A percentile compares a stretch with the other conserved stretches of the same genome.
Evolutionary conservation across 169 alveolate species (phyloP).

Genomic region (Cryptosporidium parvum): DNA sequence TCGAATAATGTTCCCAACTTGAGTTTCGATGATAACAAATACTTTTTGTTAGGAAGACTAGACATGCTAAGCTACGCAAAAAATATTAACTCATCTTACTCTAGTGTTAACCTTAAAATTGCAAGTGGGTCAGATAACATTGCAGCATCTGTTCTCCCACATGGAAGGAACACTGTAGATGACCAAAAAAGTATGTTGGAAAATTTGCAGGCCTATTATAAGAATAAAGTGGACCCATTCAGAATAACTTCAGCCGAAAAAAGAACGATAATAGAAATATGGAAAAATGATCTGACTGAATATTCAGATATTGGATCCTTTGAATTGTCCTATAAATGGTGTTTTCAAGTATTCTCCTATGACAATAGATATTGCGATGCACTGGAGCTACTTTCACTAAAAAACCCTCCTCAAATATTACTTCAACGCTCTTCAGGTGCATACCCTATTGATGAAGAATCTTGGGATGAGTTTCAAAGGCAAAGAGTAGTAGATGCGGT

Average conservation of each 20-base stretch:
- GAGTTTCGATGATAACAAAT: conserved; percentile 4
- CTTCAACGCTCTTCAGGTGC: conserved; percentile 74
- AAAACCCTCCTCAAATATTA: conserved; percentile 38
- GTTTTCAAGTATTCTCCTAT: conserved; percentile 44
- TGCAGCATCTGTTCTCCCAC: conserved; percentile 66
- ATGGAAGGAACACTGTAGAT: conserved; percentile 75
- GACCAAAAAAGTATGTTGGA: conserved; percentile 72
- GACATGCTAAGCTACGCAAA: conserved; percentile 34
- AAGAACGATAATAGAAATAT: conserved; percentile 25
- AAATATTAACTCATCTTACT: not conserved
- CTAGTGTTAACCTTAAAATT: not conserved
- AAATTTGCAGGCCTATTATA: conserved; percentile 53
- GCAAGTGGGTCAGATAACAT: conserved; percentile 10
- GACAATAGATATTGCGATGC: conserved; percentile 51
- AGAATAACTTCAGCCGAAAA: conserved; percentile 3
- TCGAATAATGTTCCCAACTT: not conserved
- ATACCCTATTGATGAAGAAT: conserved; percentile 74
- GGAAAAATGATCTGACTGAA: conserved; percentile 37
- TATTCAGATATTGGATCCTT: conserved; percentile 3
- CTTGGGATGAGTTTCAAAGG: conserved; percentile 76
- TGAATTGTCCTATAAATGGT: conserved; percentile 30
- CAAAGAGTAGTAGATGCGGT: conserved; percentile 68
- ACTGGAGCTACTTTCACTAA: conserved; percentile 47
- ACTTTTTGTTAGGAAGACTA: conserved; percentile 29
- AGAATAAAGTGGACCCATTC: conserved; percentile 40